Conservation (phyloP, 441 rosid genomes). For the Rhodomyrtus psidioides region DNA sequence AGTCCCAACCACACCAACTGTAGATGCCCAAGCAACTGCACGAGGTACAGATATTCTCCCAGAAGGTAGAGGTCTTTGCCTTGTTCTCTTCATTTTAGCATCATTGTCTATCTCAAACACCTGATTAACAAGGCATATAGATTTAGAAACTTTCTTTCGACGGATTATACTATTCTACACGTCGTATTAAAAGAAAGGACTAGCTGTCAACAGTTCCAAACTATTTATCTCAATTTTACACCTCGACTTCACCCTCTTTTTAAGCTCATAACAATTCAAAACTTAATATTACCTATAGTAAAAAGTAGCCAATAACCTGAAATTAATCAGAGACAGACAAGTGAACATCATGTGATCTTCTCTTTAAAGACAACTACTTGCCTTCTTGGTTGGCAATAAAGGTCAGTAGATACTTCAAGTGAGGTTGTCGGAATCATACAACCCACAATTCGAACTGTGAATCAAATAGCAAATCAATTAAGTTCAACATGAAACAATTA, state of each 20-base stretch:
- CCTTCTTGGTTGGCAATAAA: background rate
- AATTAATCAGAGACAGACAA: background rate
- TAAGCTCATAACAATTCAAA: too few species aligned
- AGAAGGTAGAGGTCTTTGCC: slow-evolving; percentile 81
- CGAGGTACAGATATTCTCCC: slow-evolving; percentile 59
- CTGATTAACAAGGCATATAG: slow-evolving; percentile 13
- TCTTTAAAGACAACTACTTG: background rate
- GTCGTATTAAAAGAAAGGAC: background rate
- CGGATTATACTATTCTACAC: background rate
- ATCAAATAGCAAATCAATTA: background rate
- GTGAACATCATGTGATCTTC: background rate
- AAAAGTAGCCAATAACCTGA: background rate
- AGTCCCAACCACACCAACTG: slow-evolving; percentile 72
- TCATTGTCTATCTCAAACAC: slow-evolving; percentile 82
- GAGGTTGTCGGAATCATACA: background rate
- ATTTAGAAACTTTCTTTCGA: background rate
- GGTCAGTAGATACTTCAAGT: background rate
- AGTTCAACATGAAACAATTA: background rate
- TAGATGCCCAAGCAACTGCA: slow-evolving; percentile 75
- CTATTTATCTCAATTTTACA: background rate
- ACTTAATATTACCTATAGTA: background rate
- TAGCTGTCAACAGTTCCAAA: background rate
- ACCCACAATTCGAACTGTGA: background rate
- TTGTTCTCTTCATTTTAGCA: slow-evolving; percentile 93
- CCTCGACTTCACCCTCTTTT: too few species aligned